These are phyloP conservation scores for Penicillium bovifimosum DNA, from an alignment of 495 filamentous ascomycete genomes.

Conservation along the genomic window DNA sequence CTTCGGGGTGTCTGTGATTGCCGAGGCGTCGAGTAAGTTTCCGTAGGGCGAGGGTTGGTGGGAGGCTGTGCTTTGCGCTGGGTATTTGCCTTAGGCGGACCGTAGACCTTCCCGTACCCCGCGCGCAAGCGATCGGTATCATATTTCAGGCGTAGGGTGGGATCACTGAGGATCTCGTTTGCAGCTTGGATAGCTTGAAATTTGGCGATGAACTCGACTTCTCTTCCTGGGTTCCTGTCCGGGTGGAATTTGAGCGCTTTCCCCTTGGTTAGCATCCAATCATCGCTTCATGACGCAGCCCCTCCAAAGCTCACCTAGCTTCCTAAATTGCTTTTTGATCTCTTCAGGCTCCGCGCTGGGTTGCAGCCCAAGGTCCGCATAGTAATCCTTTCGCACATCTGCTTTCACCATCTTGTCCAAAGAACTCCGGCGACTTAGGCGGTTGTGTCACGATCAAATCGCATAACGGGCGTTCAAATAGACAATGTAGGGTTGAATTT, in stretches of 20 bases:
- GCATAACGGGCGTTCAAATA: constrained; percentile 17
- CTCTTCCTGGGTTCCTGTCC: constrained; percentile 80
- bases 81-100: constrained; percentile 26
- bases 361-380: constrained; percentile 70
- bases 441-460: constrained; percentile 5
- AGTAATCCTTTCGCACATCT: constrained; percentile 74
- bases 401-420: constrained; percentile 63
- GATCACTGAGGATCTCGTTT: constrained; percentile 74
- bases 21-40: constrained; percentile 15
- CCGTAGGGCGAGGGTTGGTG: constrained; percentile 13
- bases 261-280: neutral
- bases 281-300: neutral
- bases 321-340: constrained; percentile 81
- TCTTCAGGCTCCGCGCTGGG: constrained; percentile 60
- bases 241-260: constrained; percentile 81
- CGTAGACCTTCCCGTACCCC: constrained; percentile 39
- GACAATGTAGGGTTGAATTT: constrained; percentile 14
- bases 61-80: constrained; percentile 26
- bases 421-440: constrained; percentile 4
- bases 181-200: constrained; percentile 84
- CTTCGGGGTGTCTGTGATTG: constrained; percentile 28
- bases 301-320: constrained; percentile 56
- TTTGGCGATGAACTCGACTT: constrained; percentile 68
- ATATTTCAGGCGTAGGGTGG: constrained; percentile 62
- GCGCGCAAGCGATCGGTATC: constrained; percentile 61